Evolutionary conservation across 305 asterid species (phyloP), one percentile per base, ranked within the genome.

Genomic region (Rubia balearica): DNA sequence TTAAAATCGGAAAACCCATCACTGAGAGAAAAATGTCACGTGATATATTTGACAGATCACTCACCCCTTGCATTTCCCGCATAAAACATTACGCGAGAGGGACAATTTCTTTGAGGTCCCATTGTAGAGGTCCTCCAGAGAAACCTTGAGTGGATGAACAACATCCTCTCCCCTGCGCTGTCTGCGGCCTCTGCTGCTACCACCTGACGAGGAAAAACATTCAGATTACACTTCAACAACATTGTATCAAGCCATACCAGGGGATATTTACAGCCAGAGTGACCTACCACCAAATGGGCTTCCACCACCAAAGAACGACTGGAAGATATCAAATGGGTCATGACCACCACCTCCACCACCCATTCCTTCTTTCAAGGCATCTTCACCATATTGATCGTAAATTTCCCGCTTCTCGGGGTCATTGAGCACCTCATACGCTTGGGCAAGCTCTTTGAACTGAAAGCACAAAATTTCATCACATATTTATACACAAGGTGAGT

Each of bases 161-260:
- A 93, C 96, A 84, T 93, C 98, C 71, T 93, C 97, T 57, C 98
- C 98, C 85, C 93, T 90, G 81, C 96, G 83, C 77, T 90, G 97
- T 77, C 98, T 88, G 65, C 96, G 83, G 24, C 95, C 96, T 79
- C 98, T 82, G 81, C 97, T 90, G 79, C 97, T 89, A 71, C 73
- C 43, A 7, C 74, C 74, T 69, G 63, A 2, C 17, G 24, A 38
- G 43, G 51, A 5, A 51, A 60, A 72, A 59, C 40, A 8, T 38
- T 38, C 69, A 67, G 42, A 41, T 7, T 10, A 38, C 30, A 2
- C 3, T 11, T 40, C 24, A 36, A 57, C 13, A 56, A 6, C 30
- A 56, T 14, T 8, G 62, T 49, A 69, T 9, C 33, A 17, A 10
- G 12, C 13, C 17, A 27, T 6, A 16, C 19, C 0, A 17, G n/a